Evolutionary conservation across 2,329 filamentous ascomycete genomes (phyloP).

Genomic region (Dendryphion nanum): DNA sequence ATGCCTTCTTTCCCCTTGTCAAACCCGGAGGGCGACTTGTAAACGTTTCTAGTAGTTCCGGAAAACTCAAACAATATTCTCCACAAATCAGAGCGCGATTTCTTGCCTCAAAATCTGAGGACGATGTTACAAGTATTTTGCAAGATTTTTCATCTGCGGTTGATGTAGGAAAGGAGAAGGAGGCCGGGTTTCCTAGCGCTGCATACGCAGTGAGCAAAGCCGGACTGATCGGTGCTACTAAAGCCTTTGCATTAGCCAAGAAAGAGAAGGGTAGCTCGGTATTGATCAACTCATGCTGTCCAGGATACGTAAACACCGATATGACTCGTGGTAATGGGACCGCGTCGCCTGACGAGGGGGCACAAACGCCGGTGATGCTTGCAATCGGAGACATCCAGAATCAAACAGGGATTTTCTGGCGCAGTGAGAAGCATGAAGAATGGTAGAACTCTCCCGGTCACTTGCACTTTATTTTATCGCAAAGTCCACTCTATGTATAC

Average conservation of each 20-base stretch:
- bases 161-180: slow-evolving; percentile 44
- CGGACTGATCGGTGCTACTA: slow-evolving; percentile 44
- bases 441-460: too few relatives aligned
- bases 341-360: slow-evolving; percentile 46
- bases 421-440: slow-evolving; percentile 33
- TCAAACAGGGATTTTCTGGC: slow-evolving; percentile 41
- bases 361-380: slow-evolving; percentile 45
- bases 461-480: too few relatives aligned
- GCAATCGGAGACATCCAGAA: slow-evolving; percentile 42
- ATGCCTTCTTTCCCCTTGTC: slow-evolving; percentile 48
- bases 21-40: slow-evolving; percentile 45
- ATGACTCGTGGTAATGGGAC: slow-evolving; percentile 44
- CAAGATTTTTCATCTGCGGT: slow-evolving; percentile 50
- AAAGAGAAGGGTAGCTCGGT: slow-evolving; percentile 31
- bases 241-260: slow-evolving; percentile 36
- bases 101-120: slow-evolving; percentile 37
- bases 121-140: slow-evolving; percentile 50
- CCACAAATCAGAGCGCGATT: slow-evolving; percentile 44
- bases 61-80: slow-evolving; percentile 50
- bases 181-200: slow-evolving; percentile 50
- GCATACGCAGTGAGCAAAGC: slow-evolving; percentile 52
- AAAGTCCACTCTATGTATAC: too few relatives aligned
- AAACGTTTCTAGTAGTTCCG: slow-evolving; percentile 50
- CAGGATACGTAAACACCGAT: slow-evolving; percentile 48
- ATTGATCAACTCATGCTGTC: slow-evolving; percentile 44